Conservation (phyloP, 108 stramenopile species). For the Cyclostephanos tholiformis region DNA sequence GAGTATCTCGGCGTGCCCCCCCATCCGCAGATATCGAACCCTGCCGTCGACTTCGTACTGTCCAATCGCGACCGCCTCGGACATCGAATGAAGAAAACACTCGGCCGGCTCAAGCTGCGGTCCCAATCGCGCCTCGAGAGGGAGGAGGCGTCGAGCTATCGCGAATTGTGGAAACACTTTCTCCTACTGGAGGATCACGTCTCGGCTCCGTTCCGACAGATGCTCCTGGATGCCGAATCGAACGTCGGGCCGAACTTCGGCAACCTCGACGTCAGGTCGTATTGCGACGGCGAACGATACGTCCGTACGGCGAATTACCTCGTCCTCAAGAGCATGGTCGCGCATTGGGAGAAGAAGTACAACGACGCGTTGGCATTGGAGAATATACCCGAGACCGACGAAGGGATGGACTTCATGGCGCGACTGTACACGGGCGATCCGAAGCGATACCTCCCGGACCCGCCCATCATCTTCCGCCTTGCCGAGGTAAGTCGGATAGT, state of each 20-base stretch:
- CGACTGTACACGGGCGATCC: slow-evolving; percentile 73
- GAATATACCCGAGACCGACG: slow-evolving; percentile 49
- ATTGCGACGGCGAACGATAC: slow-evolving; percentile 65
- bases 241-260: slow-evolving; percentile 84
- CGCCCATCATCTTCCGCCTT: slow-evolving; percentile 73
- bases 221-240: slow-evolving; percentile 76
- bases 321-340: slow-evolving; percentile 88
- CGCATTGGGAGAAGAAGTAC: slow-evolving; percentile 88
- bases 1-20: slow-evolving; percentile 55
- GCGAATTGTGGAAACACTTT: slow-evolving; percentile 66
- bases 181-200: slow-evolving; percentile 82
- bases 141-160: slow-evolving; percentile 55
- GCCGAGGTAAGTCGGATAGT: slow-evolving; percentile 73
- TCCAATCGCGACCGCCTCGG: slow-evolving; percentile 78
- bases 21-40: slow-evolving; percentile 67
- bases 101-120: slow-evolving; percentile 67
- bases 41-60: slow-evolving; percentile 77
- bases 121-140: slow-evolving; percentile 53
- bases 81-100: slow-evolving; percentile 60
- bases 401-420: slow-evolving; percentile 44
- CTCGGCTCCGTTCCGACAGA: slow-evolving; percentile 85
- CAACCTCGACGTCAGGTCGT: slow-evolving; percentile 71
- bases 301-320: slow-evolving; percentile 77
- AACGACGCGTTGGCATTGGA: slow-evolving; percentile 73
- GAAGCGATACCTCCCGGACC: slow-evolving; percentile 73